phyloP scores from a whole-genome alignment of 2,329 filamentous ascomycete genomes.

The Allantophomopsis cytisporea region DNA sequence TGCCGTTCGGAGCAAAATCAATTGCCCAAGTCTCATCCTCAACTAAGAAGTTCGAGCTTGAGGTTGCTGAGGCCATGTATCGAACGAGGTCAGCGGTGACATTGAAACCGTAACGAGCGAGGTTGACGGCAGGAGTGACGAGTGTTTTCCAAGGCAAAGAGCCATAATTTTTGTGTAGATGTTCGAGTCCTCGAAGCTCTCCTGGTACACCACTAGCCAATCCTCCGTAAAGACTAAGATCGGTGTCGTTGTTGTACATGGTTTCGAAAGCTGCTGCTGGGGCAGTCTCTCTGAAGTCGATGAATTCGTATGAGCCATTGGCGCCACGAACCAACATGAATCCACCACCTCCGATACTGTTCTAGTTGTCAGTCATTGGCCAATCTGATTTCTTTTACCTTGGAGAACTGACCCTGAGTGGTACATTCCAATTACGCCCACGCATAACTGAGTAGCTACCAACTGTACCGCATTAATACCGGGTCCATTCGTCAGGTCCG shows the following conservation, averaged over 20 bases:
- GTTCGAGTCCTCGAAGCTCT: slow-evolving; percentile 24
- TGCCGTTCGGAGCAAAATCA: slow-evolving; percentile 81
- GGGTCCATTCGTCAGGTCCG: slow-evolving; percentile 9
- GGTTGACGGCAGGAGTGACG: slow-evolving; percentile 41
- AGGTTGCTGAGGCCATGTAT: slow-evolving; percentile 33
- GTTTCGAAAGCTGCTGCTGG: slow-evolving; percentile 45
- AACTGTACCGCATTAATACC: background rate
- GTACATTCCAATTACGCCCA: slow-evolving; percentile 38
- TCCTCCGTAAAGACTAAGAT: slow-evolving; percentile 40
- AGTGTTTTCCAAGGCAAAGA: slow-evolving; percentile 37
- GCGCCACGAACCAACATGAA: slow-evolving; percentile 48
- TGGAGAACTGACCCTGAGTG: slow-evolving; percentile 28
- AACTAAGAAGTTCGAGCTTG: slow-evolving; percentile 46
- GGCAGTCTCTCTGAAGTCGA: slow-evolving; percentile 58
- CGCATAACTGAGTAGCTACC: slow-evolving; percentile 23
- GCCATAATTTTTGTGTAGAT: slow-evolving; percentile 31
- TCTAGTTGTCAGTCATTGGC: background rate
- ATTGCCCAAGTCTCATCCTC: slow-evolving; percentile 69
- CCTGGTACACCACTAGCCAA: slow-evolving; percentile 40
- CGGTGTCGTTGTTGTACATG: slow-evolving; percentile 49
- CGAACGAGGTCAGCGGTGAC: slow-evolving; percentile 48
- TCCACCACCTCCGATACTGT: slow-evolving; percentile 50
- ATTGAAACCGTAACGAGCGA: slow-evolving; percentile 45
- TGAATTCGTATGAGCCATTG: slow-evolving; percentile 47
- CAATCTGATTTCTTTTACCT: background rate